These are phyloP conservation scores for Clonostachys chloroleuca DNA, from an alignment of 2,329 filamentous ascomycete species.

Conservation along the genomic window DNA sequence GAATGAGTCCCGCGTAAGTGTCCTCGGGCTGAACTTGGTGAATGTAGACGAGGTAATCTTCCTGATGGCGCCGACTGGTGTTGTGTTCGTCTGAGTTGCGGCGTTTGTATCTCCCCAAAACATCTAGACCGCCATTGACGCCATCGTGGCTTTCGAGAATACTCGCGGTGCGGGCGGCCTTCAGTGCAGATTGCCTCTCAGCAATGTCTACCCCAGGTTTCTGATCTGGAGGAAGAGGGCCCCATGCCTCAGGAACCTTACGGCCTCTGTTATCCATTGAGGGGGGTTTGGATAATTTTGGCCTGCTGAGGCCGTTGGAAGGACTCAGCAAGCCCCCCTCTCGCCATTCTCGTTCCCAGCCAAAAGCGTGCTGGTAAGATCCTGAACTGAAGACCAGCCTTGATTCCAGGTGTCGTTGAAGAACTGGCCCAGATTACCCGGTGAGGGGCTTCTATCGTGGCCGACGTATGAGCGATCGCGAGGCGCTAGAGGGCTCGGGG, in stretches of 20 bases:
- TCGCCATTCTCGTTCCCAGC: conserved; percentile 7
- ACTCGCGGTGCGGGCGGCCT: conserved; percentile 51
- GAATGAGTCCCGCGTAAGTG: conserved; percentile 85
- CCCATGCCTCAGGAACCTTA: conserved; percentile 30
- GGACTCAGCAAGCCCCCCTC: not conserved
- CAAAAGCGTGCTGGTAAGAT: conserved; percentile 42
- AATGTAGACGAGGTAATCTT: conserved; percentile 77
- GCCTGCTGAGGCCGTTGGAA: not conserved
- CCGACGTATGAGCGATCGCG: conserved; percentile 38
- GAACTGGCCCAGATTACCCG: conserved; percentile 31
- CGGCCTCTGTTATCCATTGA: not conserved
- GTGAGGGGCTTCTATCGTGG: conserved; percentile 10
- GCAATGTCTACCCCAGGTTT: conserved; percentile 33
- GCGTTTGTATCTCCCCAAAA: conserved; percentile 55
- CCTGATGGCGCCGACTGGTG: conserved; percentile 56
- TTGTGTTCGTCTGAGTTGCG: conserved; percentile 61
- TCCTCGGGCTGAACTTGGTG: conserved; percentile 81
- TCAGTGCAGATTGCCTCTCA: conserved; percentile 49
- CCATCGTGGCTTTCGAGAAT: conserved; percentile 58
- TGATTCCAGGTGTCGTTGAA: conserved; percentile 47
- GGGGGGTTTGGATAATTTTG: conserved; percentile 25
- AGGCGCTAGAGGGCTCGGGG: conserved; percentile 29
- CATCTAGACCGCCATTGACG: conserved; percentile 53
- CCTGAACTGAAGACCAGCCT: conserved; percentile 51
- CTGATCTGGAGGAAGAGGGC: conserved; percentile 38